These are phyloP conservation scores for Acer campestre DNA, from an alignment of 345 rosid genomes.

Conservation along the genomic window DNA sequence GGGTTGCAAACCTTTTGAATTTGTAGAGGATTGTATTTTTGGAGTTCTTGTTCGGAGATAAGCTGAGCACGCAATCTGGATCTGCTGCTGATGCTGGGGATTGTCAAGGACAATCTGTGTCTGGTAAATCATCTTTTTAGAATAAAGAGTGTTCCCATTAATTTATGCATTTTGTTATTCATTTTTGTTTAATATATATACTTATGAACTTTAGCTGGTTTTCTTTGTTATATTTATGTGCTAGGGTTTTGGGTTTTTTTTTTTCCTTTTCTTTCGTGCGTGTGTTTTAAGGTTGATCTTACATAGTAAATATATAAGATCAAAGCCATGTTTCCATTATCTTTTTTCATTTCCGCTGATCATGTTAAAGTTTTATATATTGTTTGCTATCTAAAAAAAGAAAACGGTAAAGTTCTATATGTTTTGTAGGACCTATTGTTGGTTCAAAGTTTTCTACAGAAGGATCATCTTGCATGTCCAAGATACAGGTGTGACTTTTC, in stretches of 20 bases:
- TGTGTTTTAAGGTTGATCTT: neutral
- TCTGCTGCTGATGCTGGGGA: constrained; percentile 19
- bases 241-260: neutral
- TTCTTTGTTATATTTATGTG: neutral
- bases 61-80: constrained; percentile 25
- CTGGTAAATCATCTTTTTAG: constrained; percentile 34
- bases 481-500: constrained; percentile 50
- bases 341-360: too few relatives aligned
- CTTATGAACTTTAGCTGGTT: neutral
- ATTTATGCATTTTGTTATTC: neutral
- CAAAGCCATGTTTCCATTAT: neutral
- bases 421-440: constrained; percentile 30
- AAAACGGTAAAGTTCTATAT: neutral
- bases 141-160: neutral
- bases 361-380: neutral
- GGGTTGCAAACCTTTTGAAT: constrained; percentile 14
- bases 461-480: constrained; percentile 42
- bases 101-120: constrained; percentile 20
- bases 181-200: neutral
- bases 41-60: constrained; percentile 38
- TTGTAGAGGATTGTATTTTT: constrained; percentile 43
- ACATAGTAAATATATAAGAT: neutral
- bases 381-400: too few relatives aligned
- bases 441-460: constrained; percentile 32
- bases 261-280: neutral